Evolutionary conservation across 352 stramenopile genomes (phyloP), one percentile per base, ranked within the genome.

Genomic region (Phytophthora lateralis): DNA sequence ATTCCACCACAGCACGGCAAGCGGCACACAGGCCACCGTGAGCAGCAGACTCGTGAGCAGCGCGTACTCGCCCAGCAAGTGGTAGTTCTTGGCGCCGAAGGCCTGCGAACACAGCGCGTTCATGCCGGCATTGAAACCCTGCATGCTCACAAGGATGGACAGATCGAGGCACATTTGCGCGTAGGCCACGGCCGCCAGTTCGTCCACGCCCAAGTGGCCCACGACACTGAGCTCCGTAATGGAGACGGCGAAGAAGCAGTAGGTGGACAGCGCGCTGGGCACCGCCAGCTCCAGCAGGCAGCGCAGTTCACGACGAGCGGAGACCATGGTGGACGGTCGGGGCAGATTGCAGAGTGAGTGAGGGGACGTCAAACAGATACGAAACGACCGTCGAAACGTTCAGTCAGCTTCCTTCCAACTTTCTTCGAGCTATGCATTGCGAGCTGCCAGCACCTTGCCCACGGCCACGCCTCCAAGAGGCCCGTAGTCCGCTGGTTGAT

Each of bases 81-180:
- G 65, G 45, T 75, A 93, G 68, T 96, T 95, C 48, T 88, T 88
- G 49, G 87, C 85, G 15, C 89, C 89, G 43, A 94, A 92, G 18
- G 88, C 88, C 55, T 96, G 88, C 42, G 84, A 92, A 60, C 76
- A 91, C 17, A 96, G 78, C 44, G 82, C 66, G 60, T 91, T 95
- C 60, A 94, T 82, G 24, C 85, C 85, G 43, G 82, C 69, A 54
- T 90, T 91, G 51, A 94, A 89, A 38, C 85, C 78, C 52, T 92
- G 85, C 78, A 90, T 91, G 58, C 90, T 85, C 18, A 94, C 68
- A 29, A 91, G 76, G 41, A 82, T 88, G 9, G 78, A 85, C 35
- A 95, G 78, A 47, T 93, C 82, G 45, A 93, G 75, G 26, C 83
- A 79, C 71, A 94, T 86, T 53, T 90, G 83, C 47, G 88, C 77